These are phyloP conservation scores for Stagonosporopsis chrysanthemi DNA, from an alignment of 2,329 filamentous ascomycete species.

Conservation along the genomic window DNA sequence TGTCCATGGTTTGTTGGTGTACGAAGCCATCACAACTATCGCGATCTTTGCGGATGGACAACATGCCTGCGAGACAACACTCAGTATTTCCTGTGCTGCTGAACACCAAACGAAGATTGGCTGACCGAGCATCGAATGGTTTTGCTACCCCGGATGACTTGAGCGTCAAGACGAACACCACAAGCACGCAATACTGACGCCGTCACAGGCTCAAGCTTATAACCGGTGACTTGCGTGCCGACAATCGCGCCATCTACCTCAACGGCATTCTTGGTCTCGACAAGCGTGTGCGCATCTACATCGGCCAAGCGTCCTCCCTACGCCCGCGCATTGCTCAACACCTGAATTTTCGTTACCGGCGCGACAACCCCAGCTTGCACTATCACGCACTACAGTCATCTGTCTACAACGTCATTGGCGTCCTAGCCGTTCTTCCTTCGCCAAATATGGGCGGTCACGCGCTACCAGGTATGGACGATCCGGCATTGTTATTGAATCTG, in stretches of 20 bases:
- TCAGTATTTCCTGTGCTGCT: too few species aligned
- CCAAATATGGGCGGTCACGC: constrained; percentile 18
- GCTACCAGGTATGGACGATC: constrained; percentile 37
- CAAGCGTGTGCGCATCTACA: constrained; percentile 36
- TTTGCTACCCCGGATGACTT: background rate
- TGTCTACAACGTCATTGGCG: constrained; percentile 38
- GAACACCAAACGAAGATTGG: background rate
- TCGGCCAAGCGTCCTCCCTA: constrained; percentile 43
- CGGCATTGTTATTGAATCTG: constrained; percentile 40
- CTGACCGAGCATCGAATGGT: background rate
- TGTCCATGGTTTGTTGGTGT: background rate
- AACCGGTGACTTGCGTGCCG: constrained; percentile 32
- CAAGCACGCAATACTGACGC: background rate
- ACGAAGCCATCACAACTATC: background rate
- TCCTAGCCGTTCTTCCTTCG: constrained; percentile 30
- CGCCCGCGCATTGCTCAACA: constrained; percentile 40
- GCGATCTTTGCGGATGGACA: background rate
- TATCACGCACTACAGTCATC: constrained; percentile 43
- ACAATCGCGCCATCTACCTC: constrained; percentile 37
- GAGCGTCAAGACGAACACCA: background rate
- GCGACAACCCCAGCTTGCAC: constrained; percentile 46
- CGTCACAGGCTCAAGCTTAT: constrained; percentile 27
- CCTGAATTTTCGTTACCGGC: constrained; percentile 44
- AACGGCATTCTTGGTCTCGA: constrained; percentile 37
- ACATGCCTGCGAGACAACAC: background rate